Conservation (phyloP, 169 alveolate species). For the Fabrea salina region DNA sequence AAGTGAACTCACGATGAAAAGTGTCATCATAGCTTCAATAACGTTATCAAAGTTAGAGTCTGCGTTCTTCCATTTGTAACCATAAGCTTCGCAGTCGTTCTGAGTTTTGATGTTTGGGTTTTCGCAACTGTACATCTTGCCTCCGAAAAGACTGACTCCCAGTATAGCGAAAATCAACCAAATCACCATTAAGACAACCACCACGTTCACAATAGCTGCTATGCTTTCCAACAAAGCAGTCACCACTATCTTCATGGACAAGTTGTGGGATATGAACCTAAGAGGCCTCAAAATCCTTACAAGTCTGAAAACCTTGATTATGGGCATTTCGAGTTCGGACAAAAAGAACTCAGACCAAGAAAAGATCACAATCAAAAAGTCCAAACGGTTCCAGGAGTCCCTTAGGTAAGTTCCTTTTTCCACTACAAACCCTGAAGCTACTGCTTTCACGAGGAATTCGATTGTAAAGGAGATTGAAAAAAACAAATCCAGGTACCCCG, state of each 20-base stretch:
- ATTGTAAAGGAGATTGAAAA: slow-evolving; percentile 43
- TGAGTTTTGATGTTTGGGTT: slow-evolving; percentile 3
- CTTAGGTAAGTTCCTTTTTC: slow-evolving; percentile 78
- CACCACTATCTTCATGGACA: slow-evolving; percentile 65
- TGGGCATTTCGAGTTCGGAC: not conserved
- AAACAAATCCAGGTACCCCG: slow-evolving; percentile 69
- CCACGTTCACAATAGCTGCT: slow-evolving; percentile 71
- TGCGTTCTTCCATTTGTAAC: slow-evolving; percentile 48
- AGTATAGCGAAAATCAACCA: slow-evolving; percentile 78
- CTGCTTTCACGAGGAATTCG: slow-evolving; percentile 57
- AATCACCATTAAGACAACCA: slow-evolving; percentile 61
- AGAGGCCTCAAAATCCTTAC: slow-evolving; percentile 83
- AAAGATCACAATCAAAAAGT: slow-evolving; percentile 42
- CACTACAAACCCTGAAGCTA: slow-evolving; percentile 60
- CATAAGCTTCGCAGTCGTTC: slow-evolving; percentile 24
- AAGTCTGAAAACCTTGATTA: slow-evolving; percentile 60
- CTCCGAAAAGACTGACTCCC: slow-evolving; percentile 64
- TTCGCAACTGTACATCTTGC: slow-evolving; percentile 60
- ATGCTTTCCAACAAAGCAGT: slow-evolving; percentile 71
- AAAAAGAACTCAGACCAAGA: not conserved
- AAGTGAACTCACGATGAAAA: slow-evolving; percentile 38
- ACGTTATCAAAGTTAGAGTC: slow-evolving; percentile 55
- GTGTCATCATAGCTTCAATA: slow-evolving; percentile 40
- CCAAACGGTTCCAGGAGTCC: slow-evolving; percentile 83
- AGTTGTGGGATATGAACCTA: slow-evolving; percentile 73